These are phyloP conservation scores for Exophiala calicioides DNA, from an alignment of 2,329 filamentous ascomycete genomes.

Conservation along the genomic window DNA sequence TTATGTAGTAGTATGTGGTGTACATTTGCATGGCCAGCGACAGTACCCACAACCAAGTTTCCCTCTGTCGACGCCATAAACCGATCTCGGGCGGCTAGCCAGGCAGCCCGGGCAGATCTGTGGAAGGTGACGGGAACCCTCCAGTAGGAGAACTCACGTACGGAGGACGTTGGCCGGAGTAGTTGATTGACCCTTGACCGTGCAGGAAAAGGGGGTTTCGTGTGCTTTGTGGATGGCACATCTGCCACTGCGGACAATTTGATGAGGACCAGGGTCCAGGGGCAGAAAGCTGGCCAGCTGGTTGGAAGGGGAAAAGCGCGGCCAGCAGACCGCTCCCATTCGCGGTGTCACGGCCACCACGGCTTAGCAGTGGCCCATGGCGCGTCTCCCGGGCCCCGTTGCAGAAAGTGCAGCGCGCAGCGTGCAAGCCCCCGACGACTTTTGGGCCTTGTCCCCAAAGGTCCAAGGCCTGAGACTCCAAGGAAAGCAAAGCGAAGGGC, in stretches of 20 bases:
- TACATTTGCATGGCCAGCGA: too few relatives aligned
- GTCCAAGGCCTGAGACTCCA: background rate
- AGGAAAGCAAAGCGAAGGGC: background rate
- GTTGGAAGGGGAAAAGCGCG: slow-evolving; percentile 19
- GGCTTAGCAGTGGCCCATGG: slow-evolving; percentile 1
- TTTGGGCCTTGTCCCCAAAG: too few relatives aligned
- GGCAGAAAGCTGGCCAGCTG: slow-evolving; percentile 10
- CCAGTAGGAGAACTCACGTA: too few relatives aligned
- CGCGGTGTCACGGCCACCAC: background rate
- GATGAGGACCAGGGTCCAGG: slow-evolving; percentile 16
- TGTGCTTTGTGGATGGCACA: background rate
- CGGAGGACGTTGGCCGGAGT: too few relatives aligned
- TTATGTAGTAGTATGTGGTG: too few relatives aligned
- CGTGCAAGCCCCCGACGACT: too few relatives aligned
- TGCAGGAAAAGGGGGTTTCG: slow-evolving; percentile 19
- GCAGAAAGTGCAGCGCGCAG: too few relatives aligned
- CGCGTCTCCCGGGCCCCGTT: slow-evolving; percentile 2
- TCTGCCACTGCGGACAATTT: slow-evolving; percentile 16
- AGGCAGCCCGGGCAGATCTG: background rate
- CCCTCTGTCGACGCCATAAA: too few relatives aligned
- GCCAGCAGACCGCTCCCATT: too few relatives aligned
- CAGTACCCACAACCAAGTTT: too few relatives aligned
- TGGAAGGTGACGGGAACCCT: too few relatives aligned
- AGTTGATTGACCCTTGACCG: slow-evolving; percentile 11
- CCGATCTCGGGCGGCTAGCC: too few relatives aligned